Evolutionary conservation across 495 filamentous ascomycete genomes (phyloP), one percentile per base, ranked within the genome.

Genomic region (Aspergillus asperescens): DNA sequence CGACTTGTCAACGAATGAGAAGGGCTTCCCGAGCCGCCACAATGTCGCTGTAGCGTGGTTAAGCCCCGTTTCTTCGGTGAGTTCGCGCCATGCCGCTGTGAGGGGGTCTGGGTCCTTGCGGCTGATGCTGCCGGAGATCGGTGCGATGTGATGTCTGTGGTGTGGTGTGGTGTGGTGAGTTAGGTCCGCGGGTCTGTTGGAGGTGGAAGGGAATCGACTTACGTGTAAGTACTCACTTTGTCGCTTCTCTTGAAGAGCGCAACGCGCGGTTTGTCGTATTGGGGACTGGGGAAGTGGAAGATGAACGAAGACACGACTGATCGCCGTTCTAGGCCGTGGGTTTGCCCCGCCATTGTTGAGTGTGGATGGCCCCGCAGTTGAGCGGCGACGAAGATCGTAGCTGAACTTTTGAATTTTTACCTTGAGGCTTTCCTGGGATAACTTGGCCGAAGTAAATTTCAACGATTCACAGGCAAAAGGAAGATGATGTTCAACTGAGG

Each of bases 51-150:
- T 72, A 0, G 62, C 48, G 0, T 67, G 41, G 0, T 70, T 75
- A 6, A 88, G 63, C 0, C 63, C 69, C 0, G 84, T 87, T 58
- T 87, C 84, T 65, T 88, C 84, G 4, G 57, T 48, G 12, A 88
- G 65, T 59, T 86, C 83, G 18, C 84, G 77, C 72, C 77, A 79
- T 39, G 84, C 84, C 0, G 82, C 74, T 1, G 65, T 60, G 16
- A 81, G 53, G 0, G 82, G 77, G 7, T 62, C 68, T 1, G 64
- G 50, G 55, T 87, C 84, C 2, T 58, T 47, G 10, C 60, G 10
- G 3, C 81, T 75, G 53, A 88, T 79, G 39, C 65, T 73, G 29
- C 84, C 84, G 3, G 80, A 79, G n/a, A 84, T 81, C 0, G 81
- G 76, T 4, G 77, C 82, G 22, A 79, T 66, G 52, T 73, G 75